phyloP scores from a whole-genome alignment of 495 filamentous ascomycete genomes.

The Neurospora sp. region DNA sequence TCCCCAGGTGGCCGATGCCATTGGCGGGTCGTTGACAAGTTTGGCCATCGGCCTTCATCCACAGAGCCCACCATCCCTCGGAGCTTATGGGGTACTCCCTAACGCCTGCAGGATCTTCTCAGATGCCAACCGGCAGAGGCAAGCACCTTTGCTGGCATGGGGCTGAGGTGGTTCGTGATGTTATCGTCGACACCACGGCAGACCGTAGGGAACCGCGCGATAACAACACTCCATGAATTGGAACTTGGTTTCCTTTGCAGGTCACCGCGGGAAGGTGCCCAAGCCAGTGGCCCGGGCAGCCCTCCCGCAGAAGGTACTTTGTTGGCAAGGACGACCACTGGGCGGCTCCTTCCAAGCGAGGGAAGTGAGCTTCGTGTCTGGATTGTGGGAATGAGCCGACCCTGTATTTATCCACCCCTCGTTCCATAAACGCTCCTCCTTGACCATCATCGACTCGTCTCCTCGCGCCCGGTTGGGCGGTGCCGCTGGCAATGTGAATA shows the following conservation, averaged over 20 bases:
- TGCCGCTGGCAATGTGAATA: too few species aligned
- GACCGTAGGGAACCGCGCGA: not conserved
- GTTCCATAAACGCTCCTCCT: not conserved
- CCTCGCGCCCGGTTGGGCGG: too few species aligned
- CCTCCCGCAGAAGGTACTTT: not conserved
- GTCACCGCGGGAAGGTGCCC: not conserved
- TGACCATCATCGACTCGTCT: not conserved
- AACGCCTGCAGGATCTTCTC: not conserved
- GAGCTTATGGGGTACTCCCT: not conserved
- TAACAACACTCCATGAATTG: not conserved
- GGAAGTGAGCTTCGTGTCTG: too few species aligned
- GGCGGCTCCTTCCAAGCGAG: not conserved
- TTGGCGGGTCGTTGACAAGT: not conserved
- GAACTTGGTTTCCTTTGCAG: not conserved
- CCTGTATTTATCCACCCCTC: too few species aligned
- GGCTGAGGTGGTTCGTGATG: not conserved
- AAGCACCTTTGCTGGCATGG: not conserved
- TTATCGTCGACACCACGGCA: not conserved
- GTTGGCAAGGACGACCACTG: not conserved
- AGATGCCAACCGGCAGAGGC: not conserved
- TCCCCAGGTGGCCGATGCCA: not conserved
- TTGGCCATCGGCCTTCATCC: too few species aligned
- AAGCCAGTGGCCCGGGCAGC: not conserved
- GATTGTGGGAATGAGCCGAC: too few species aligned
- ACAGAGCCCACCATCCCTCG: not conserved